These are phyloP conservation scores for Starmerella ratchasimensis DNA, from an alignment of 805 yeast genomes.

Conservation along the genomic window DNA sequence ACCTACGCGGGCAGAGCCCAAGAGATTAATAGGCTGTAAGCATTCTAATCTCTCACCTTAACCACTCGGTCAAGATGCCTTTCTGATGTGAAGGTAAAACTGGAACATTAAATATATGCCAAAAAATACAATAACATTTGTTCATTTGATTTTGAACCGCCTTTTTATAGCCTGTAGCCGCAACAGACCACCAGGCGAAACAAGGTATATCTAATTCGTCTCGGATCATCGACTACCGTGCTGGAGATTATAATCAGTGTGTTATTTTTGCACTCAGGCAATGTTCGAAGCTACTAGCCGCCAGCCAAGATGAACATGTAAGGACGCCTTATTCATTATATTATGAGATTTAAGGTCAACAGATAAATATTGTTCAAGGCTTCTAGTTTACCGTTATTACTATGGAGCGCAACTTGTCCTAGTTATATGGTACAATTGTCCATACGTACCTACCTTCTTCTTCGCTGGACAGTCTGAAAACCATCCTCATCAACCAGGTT, in stretches of 20 bases:
- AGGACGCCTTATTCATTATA: no score
- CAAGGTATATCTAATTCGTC: background rate
- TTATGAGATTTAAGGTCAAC: no score
- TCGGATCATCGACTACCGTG: background rate
- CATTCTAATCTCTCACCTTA: slow-evolving; percentile 20
- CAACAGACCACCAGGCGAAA: background rate
- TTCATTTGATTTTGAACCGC: no score
- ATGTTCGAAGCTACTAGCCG: no score
- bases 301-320: no score
- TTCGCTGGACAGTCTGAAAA: slow-evolving; percentile 56
- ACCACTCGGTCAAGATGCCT: slow-evolving; percentile 23
- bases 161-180: background rate
- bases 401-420: no score
- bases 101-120: background rate
- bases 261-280: no score
- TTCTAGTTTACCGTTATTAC: no score
- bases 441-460: background rate
- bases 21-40: slow-evolving; percentile 19
- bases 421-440: no score
- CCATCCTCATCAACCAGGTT: slow-evolving; percentile 85
- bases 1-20: slow-evolving; percentile 28
- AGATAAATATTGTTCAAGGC: no score
- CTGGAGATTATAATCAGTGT: background rate
- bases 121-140: no score
- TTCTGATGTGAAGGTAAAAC: background rate